Base-by-base conservation (phyloP, 805 yeast genomes). In the Candida rishiriensis region DNA sequence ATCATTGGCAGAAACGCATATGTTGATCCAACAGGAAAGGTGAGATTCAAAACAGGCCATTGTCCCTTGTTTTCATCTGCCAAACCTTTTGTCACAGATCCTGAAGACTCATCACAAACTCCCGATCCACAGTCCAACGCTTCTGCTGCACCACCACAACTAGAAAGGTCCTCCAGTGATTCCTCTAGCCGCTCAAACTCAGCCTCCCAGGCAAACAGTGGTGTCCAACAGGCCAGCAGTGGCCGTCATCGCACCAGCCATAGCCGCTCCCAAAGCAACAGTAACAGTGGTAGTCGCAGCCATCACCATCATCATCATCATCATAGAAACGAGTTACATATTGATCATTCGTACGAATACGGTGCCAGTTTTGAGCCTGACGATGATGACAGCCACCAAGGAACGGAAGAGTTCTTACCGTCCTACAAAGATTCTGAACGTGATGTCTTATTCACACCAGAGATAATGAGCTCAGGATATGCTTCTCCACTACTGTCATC, bases 1-100 rank as follows among this genome's bases (percentile, higher is more conserved):
- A 38, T 60, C 11, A 42, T 44, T 29, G 65, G 56, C 9, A 51
- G 64, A 41, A 51, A 51, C 26, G 62, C 54, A 8, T 52, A 55
- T 29, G 43, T 55, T 26, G 60, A 57, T 38, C 44, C 51, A 10
- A 37, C 38, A 9, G 64, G 64, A n/a, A 53, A 47, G 29, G 54
- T 57, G 11, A 48, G 58, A 17, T 54, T 57, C 38, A 51, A 51
- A 39, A 37, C 55, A 3, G 60, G 58, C 8, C 50, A 36, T 18
- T n/a, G 11, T 11, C 31, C 42, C 7, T 26, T 46, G 15, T 48
- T 50, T 15, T 36, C 14, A 12, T 26, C 34, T 29, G 34, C 33
- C 10, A 5, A 5, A 21, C 26, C 26, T 5, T 21, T 21, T 21
- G 26, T 21, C 4, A 21, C 26, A 21, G 26, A 21, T 21, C 7